phyloP scores from a whole-genome alignment of 495 filamentous ascomycete genomes.

The Neurospora pannonica region DNA sequence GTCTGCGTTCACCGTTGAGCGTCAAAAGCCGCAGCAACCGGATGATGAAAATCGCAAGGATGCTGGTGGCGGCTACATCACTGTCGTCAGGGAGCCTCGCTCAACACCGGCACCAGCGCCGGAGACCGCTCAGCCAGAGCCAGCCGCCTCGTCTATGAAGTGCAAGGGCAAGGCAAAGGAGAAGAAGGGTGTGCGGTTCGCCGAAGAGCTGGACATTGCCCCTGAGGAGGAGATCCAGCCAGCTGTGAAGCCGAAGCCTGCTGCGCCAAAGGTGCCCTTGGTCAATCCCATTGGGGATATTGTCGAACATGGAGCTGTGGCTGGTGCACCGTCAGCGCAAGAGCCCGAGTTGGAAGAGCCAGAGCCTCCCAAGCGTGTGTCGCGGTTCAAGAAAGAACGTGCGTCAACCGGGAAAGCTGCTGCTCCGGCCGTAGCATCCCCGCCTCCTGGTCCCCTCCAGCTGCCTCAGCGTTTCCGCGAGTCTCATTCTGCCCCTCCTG shows the following conservation, averaged over 20 bases:
- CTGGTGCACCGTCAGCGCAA: slow-evolving; percentile 23
- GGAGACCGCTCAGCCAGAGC: not conserved
- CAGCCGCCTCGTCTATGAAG: not conserved
- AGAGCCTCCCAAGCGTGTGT: slow-evolving; percentile 30
- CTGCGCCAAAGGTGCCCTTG: slow-evolving; percentile 23
- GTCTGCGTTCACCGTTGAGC: slow-evolving; percentile 21
- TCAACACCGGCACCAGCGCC: not conserved
- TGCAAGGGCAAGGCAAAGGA: not conserved
- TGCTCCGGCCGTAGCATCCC: not conserved
- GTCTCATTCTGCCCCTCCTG: slow-evolving; percentile 5
- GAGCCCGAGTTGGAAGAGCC: slow-evolving; percentile 11
- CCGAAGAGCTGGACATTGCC: slow-evolving; percentile 64
- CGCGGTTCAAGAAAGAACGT: slow-evolving; percentile 37
- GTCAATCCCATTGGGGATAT: slow-evolving; percentile 39
- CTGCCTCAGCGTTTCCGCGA: slow-evolving; percentile 17
- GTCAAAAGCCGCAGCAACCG: slow-evolving; percentile 2
- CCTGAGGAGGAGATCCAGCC: slow-evolving; percentile 21
- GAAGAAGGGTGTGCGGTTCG: slow-evolving; percentile 74
- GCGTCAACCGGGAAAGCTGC: not conserved
- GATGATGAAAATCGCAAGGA: slow-evolving; percentile 16
- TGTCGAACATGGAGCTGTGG: slow-evolving; percentile 36
- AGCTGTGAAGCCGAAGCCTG: slow-evolving; percentile 9
- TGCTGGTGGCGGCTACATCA: slow-evolving; percentile 8
- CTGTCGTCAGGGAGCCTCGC: not conserved
- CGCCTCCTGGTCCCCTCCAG: slow-evolving; percentile 24